Conservation (phyloP, 352 stramenopile species). For the Pythium phragmiticola region DNA sequence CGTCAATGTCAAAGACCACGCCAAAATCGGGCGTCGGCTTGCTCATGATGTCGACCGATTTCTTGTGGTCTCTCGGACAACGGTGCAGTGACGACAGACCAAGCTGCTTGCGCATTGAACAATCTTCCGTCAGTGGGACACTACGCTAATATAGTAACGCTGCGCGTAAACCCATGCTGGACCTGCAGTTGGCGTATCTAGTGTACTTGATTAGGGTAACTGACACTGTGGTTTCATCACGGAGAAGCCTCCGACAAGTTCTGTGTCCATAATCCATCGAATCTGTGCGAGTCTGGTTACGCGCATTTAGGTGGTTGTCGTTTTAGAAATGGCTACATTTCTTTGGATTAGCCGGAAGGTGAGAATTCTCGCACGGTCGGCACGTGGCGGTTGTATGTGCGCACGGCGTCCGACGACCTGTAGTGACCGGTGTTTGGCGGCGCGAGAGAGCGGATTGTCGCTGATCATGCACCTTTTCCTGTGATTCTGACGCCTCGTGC, state of each 20-base stretch:
- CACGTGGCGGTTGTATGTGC: neutral
- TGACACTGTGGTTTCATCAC: neutral
- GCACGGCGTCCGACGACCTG: constrained; percentile 89
- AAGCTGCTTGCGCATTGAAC: neutral
- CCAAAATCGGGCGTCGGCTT: constrained; percentile 49
- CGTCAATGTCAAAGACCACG: constrained; percentile 92
- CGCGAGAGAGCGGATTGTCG: constrained; percentile 83
- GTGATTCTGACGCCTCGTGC: constrained; percentile 28
- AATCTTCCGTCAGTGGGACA: neutral
- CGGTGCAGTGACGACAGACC: neutral
- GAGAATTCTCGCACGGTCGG: no score
- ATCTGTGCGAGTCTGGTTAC: neutral
- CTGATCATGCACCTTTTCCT: constrained; percentile 86
- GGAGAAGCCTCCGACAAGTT: neutral
- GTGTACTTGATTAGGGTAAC: neutral
- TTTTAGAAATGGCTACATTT: constrained; percentile 3
- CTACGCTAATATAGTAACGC: neutral
- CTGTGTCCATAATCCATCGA: constrained; percentile 1
- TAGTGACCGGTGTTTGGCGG: constrained; percentile 78
- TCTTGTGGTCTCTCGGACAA: neutral
- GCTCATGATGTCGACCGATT: constrained; percentile 10
- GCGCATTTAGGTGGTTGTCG: neutral
- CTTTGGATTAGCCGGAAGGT: no score
- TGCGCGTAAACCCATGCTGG: no score
- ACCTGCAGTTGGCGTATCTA: neutral